Evolutionary conservation across 2,329 filamentous ascomycete species (phyloP).

Genomic region (Chrysoporthe deuterocubensis): DNA sequence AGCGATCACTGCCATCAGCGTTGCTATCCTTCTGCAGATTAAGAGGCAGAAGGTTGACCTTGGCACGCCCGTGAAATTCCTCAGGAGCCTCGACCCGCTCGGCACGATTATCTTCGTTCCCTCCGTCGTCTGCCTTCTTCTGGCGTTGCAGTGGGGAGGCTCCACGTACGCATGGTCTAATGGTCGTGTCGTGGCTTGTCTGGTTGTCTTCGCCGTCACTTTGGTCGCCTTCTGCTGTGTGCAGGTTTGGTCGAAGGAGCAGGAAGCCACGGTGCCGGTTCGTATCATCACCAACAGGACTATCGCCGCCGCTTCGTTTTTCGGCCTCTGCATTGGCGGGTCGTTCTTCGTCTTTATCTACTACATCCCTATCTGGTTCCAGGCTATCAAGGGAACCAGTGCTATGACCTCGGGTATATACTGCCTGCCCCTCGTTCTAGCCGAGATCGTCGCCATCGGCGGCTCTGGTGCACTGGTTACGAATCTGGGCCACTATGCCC

Average conservation of each 20-base stretch:
- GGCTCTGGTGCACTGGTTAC: slow-evolving; percentile 39
- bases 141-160: slow-evolving; percentile 54
- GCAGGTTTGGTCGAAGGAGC: too few species aligned
- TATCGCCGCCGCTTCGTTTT: too few species aligned
- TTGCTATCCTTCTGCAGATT: slow-evolving; percentile 17
- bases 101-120: slow-evolving; percentile 37
- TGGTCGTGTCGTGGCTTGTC: slow-evolving; percentile 42
- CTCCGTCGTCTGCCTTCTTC: slow-evolving; percentile 43
- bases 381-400: slow-evolving; percentile 42
- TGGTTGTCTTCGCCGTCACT: slow-evolving; percentile 18
- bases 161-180: slow-evolving; percentile 43
- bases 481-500: slow-evolving; percentile 45
- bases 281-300: too few species aligned
- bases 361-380: slow-evolving; percentile 46
- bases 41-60: too few species aligned
- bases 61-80: neutral
- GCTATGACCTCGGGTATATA: slow-evolving; percentile 43
- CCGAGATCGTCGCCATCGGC: slow-evolving; percentile 37
- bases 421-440: slow-evolving; percentile 42
- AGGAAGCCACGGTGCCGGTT: too few species aligned
- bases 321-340: too few species aligned
- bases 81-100: slow-evolving; percentile 36
- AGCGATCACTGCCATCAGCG: slow-evolving; percentile 16
- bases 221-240: too few species aligned
- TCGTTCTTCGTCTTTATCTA: slow-evolving; percentile 29